Evolutionary conservation across 768 basidiomycete genomes (phyloP).

Genomic region (Amanita jacksonii): DNA sequence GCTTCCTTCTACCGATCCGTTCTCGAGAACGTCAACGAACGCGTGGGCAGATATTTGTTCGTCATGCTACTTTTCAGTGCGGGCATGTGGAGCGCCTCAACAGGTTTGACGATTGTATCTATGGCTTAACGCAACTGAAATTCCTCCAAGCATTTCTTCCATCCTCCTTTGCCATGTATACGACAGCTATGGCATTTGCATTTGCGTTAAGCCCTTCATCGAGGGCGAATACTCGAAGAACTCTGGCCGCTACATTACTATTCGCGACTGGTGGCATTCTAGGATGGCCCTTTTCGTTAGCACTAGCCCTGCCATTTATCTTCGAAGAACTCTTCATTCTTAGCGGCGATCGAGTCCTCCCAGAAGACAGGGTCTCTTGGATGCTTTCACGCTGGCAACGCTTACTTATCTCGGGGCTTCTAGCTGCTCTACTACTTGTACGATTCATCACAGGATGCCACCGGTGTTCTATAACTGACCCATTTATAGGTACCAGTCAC

Average conservation of each 20-base stretch:
- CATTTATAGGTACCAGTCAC: slow-evolving; percentile 67
- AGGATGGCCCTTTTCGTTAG: slow-evolving; percentile 95
- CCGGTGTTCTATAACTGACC: neutral
- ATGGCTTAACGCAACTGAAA: slow-evolving; percentile 1
- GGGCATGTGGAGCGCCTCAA: slow-evolving; percentile 91
- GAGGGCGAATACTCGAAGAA: slow-evolving; percentile 40
- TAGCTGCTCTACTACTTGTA: slow-evolving; percentile 58
- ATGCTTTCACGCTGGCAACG: slow-evolving; percentile 49
- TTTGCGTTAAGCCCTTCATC: slow-evolving; percentile 55
- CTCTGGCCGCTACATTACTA: slow-evolving; percentile 52
- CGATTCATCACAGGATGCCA: slow-evolving; percentile 22
- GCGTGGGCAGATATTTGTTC: slow-evolving; percentile 89
- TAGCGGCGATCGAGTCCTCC: slow-evolving; percentile 54
- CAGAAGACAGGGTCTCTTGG: slow-evolving; percentile 42
- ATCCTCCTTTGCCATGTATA: slow-evolving; percentile 93
- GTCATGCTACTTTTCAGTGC: slow-evolving; percentile 79
- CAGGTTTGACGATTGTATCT: slow-evolving; percentile 39
- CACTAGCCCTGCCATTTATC: slow-evolving; percentile 81
- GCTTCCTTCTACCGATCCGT: slow-evolving; percentile 76
- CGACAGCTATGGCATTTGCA: slow-evolving; percentile 69
- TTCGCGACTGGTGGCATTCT: slow-evolving; percentile 81
- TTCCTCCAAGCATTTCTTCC: slow-evolving; percentile 71
- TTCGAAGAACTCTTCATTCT: slow-evolving; percentile 81
- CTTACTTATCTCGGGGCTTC: slow-evolving; percentile 40
- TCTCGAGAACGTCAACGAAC: slow-evolving; percentile 73